phyloP scores from a whole-genome alignment of 2,329 filamentous ascomycete genomes.

The Hymenoscyphus albidus region DNA sequence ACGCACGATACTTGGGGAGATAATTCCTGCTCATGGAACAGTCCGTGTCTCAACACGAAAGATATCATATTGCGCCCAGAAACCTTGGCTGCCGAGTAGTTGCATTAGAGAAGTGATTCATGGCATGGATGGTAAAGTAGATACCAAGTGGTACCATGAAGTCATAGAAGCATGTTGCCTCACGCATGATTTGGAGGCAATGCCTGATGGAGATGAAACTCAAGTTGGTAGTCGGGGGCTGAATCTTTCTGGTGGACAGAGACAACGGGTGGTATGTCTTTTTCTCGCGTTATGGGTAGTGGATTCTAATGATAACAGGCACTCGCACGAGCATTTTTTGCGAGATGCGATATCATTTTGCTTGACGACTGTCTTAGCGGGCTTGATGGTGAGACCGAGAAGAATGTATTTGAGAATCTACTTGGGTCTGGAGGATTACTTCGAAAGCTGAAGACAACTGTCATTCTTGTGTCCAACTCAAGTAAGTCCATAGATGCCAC shows the following conservation, averaged over 20 bases:
- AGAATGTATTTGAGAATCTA: slow-evolving; percentile 41
- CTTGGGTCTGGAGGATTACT: slow-evolving; percentile 31
- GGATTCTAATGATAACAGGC: slow-evolving; percentile 24
- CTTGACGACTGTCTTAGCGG: slow-evolving; percentile 47
- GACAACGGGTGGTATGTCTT: slow-evolving; percentile 39
- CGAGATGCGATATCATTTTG: slow-evolving; percentile 38
- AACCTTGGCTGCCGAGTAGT: slow-evolving; percentile 38
- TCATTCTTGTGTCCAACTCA: slow-evolving; percentile 43
- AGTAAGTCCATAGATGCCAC: slow-evolving; percentile 25
- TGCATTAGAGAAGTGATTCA: slow-evolving; percentile 36
- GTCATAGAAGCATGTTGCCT: slow-evolving; percentile 31
- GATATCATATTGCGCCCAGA: slow-evolving; percentile 39
- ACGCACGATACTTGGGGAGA: slow-evolving; percentile 34
- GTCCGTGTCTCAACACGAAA: slow-evolving; percentile 29
- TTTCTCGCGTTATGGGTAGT: not conserved
- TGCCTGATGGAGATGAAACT: slow-evolving; percentile 38
- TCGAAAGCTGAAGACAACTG: slow-evolving; percentile 35
- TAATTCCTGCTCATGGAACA: slow-evolving; percentile 23
- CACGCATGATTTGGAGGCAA: slow-evolving; percentile 25
- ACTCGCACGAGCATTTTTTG: slow-evolving; percentile 46
- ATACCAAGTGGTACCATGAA: slow-evolving; percentile 34
- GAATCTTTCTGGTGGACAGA: slow-evolving; percentile 44
- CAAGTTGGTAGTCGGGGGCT: slow-evolving; percentile 42
- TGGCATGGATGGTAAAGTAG: slow-evolving; percentile 14
- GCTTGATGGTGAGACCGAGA: slow-evolving; percentile 43